Evolutionary conservation across 2,329 filamentous ascomycete genomes (phyloP).

Genomic region (Macrophomina phaseolina): DNA sequence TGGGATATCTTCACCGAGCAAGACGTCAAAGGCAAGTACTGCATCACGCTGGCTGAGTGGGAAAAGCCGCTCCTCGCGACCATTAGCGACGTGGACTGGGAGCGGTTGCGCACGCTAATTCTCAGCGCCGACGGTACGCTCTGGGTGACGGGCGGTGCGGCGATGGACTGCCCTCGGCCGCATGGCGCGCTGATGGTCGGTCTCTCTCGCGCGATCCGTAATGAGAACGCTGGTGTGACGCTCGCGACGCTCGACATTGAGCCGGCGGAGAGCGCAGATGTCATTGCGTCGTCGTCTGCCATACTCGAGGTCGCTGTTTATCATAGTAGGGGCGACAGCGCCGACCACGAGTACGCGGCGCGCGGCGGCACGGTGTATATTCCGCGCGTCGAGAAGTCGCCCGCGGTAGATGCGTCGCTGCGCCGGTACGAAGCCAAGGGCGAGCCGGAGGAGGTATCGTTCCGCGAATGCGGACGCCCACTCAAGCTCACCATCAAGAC

Average conservation of each 20-base stretch:
- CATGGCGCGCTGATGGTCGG: constrained; percentile 8
- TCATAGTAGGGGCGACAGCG: neutral
- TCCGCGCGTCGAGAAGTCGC: constrained; percentile 12
- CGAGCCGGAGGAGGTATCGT: neutral
- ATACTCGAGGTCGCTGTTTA: neutral
- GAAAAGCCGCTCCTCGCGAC: neutral
- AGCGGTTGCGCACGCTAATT: constrained; percentile 1
- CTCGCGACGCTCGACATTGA: constrained; percentile 20
- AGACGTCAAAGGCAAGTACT: constrained; percentile 4
- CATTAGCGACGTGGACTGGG: constrained; percentile 3
- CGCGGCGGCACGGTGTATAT: neutral
- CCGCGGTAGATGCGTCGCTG: neutral
- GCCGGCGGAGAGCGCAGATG: neutral
- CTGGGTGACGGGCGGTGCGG: constrained; percentile 10
- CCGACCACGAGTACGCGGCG: constrained; percentile 3
- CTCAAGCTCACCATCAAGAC: constrained; percentile 8
- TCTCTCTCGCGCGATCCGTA: constrained; percentile 1
- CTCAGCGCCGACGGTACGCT: neutral
- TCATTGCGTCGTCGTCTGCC: neutral
- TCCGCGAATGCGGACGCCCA: neutral
- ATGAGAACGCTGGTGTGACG: neutral
- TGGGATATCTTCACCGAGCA: neutral
- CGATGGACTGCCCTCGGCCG: neutral
- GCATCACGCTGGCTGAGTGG: constrained; percentile 6
- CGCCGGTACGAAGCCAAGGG: constrained; percentile 5